A percentile compares a stretch with the other conserved stretches of the same genome.
Evolutionary conservation across 352 stramenopile species (phyloP).

Genomic region (Phytophthora vignae): DNA sequence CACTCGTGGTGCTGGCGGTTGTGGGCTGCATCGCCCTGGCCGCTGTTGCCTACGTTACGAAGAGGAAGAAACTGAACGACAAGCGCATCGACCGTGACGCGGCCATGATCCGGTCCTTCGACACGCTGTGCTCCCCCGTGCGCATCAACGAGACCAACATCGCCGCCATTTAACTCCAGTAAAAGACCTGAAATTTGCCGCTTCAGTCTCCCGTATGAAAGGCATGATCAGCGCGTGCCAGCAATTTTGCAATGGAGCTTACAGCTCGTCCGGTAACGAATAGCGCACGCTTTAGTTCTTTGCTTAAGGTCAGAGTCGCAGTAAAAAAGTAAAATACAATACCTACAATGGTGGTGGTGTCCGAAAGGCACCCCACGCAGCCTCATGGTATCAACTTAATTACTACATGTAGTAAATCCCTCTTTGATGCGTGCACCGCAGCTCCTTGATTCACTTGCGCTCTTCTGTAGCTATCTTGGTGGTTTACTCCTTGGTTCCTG

Average conservation of each 20-base stretch:
- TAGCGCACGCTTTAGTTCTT: conserved; percentile 1
- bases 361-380: too few species aligned
- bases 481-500: not conserved
- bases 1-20: conserved; percentile 28
- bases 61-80: conserved; percentile 44
- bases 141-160: conserved; percentile 37
- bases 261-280: conserved; percentile 13
- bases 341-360: too few species aligned
- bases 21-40: conserved; percentile 33
- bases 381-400: too few species aligned
- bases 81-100: conserved; percentile 36
- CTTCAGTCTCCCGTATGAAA: conserved; percentile 3
- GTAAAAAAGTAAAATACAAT: not conserved
- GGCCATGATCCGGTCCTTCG: conserved; percentile 35
- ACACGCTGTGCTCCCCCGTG: conserved; percentile 38
- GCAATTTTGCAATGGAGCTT: not conserved
- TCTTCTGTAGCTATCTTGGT: not conserved
- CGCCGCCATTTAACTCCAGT: conserved; percentile 33
- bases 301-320: not conserved
- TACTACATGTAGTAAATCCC: too few species aligned
- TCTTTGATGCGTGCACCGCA: too few species aligned
- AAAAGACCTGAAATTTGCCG: not conserved
- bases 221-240: not conserved
- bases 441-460: not conserved
- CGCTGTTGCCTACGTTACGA: conserved; percentile 27